Evolutionary conservation across 345 rosid genomes (phyloP), one percentile per base, ranked within the genome.

Genomic region (Hibiscus tridactylites): DNA sequence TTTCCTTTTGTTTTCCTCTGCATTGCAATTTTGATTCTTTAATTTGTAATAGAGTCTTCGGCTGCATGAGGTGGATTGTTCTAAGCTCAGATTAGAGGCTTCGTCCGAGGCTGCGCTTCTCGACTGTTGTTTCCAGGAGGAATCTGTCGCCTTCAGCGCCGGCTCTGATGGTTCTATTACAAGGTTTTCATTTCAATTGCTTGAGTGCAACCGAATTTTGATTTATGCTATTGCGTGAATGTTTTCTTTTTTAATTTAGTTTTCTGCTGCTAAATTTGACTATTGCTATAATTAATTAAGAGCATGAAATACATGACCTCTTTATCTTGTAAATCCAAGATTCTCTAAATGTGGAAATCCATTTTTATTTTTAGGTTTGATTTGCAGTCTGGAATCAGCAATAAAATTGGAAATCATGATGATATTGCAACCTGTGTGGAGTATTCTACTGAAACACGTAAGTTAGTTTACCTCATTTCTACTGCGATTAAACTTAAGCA

Each of bases 61-160:
- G 73, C 76, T 95, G 80, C 89, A 88, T 68, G 88, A 90, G 68
- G 98, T 87, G 73, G 97, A 87, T 69, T 78, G 78, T 58, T 84
- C 83, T 68, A 64, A 74, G 74, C 85, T 90, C 33, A 84, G 83
- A 65, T 73, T 84, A 1, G 85, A 87, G 68, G 77, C 87, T 65
- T 75, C 83, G 46, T 77, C 83, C 4, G 75, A 73, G 1, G 87
- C 88, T 39, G 85, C 96, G 9, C 92, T 95, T 74, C 91, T 95
- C 39, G 88, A 91, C 77, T 95, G 95, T 60, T 95, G 97, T 73
- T 95, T 87, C 78, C 84, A 74, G 73, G 75, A 75, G 11, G 96
- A 90, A 52, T 77, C 85, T 3, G 79, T 79, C 53, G 90, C 88
- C 0, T 82, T 81, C 59, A 78, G 69, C 39, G 92, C 85, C n/a